Conservation (phyloP, 2,329 filamentous ascomycete genomes). For the Colletotrichum simmondsii region DNA sequence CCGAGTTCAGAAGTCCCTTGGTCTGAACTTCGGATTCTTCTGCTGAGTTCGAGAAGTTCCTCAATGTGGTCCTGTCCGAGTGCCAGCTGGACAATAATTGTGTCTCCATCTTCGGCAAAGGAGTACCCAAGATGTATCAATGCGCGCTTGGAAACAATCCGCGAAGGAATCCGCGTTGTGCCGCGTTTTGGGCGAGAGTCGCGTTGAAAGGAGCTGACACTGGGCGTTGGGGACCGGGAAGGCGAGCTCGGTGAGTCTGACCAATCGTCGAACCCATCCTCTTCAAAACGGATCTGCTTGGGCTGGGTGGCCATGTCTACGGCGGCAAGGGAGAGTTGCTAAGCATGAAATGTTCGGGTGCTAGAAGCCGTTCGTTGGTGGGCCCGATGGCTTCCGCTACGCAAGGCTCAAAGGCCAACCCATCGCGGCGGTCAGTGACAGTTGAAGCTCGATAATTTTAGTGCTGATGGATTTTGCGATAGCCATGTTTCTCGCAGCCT, state of each 20-base stretch:
- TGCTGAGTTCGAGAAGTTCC: conserved; percentile 84
- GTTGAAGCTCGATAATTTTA: not conserved
- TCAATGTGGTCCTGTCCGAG: conserved; percentile 92
- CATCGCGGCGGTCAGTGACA: not conserved
- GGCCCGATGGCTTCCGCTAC: not conserved
- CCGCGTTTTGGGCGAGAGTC: conserved; percentile 73
- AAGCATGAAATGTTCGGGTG: not conserved
- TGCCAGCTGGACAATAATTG: conserved; percentile 83
- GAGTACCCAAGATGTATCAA: conserved; percentile 88
- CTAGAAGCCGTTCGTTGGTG: not conserved
- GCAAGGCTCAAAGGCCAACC: not conserved
- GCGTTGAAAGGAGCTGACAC: conserved; percentile 6
- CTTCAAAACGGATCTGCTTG: conserved; percentile 13
- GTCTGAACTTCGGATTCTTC: conserved; percentile 44
- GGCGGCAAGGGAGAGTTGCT: not conserved
- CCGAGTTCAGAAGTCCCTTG: not conserved
- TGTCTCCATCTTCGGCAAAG: conserved; percentile 85
- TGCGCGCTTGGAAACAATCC: conserved; percentile 82
- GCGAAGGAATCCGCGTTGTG: conserved; percentile 87
- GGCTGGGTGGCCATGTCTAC: not conserved
- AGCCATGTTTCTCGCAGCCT: not conserved
- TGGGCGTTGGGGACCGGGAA: not conserved
- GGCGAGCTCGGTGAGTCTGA: not conserved
- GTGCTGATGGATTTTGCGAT: not conserved
- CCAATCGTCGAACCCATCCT: conserved; percentile 1